phyloP scores from a whole-genome alignment of 2,329 filamentous ascomycete genomes.

The Penicillium frequentans region DNA sequence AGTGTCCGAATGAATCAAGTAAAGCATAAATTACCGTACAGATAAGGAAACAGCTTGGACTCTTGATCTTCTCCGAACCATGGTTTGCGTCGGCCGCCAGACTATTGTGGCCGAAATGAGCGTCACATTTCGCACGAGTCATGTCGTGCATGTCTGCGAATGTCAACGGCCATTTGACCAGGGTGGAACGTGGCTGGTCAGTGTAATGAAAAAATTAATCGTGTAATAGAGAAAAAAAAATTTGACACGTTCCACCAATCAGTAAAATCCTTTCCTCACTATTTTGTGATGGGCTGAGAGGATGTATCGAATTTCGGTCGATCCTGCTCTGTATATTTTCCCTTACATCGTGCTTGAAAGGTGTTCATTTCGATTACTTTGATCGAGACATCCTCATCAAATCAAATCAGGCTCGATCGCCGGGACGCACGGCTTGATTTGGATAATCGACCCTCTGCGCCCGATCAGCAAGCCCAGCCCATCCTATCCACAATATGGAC shows the following conservation, averaged over 20 bases:
- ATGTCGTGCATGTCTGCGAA: conserved; percentile 17
- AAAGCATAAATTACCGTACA: neutral
- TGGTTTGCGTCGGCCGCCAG: neutral
- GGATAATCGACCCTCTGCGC: neutral
- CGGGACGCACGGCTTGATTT: neutral
- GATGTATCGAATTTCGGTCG: conserved; percentile 9
- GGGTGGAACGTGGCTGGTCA: conserved; percentile 14
- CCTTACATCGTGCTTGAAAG: neutral
- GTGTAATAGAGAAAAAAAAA: neutral
- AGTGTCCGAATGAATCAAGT: neutral
- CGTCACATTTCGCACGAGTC: conserved; percentile 16
- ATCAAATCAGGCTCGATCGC: neutral
- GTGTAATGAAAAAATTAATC: neutral
- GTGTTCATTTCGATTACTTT: neutral
- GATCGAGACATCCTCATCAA: neutral
- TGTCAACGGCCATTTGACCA: conserved; percentile 10
- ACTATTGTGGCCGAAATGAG: neutral
- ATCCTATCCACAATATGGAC: conserved; percentile 3
- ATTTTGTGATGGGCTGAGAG: conserved; percentile 4
- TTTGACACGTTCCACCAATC: neutral
- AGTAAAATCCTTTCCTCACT: neutral
- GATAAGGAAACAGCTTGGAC: neutral
- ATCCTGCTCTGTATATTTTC: conserved; percentile 4
- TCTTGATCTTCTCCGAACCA: neutral
- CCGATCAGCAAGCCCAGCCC: neutral